Evolutionary conservation across 768 basidiomycete species (phyloP).

Genomic region (Rhizopogon rudus): DNA sequence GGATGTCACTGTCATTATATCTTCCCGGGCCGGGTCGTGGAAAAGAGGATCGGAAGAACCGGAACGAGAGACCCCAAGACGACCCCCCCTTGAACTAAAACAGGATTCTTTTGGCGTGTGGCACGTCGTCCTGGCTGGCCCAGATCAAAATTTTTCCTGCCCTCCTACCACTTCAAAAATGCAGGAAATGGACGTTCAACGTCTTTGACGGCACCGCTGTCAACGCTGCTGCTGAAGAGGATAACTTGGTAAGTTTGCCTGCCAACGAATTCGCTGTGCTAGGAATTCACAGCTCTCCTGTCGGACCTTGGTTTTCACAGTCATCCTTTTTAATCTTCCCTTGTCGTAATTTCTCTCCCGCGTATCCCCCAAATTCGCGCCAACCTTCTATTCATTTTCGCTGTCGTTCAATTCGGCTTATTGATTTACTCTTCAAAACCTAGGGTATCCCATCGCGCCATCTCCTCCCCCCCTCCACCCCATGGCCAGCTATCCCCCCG

Average conservation of each 20-base stretch:
- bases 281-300: too few relatives aligned
- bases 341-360: slow-evolving; percentile 7
- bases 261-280: background rate
- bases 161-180: background rate
- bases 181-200: background rate
- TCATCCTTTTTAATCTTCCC: slow-evolving; percentile 11
- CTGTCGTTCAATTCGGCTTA: background rate
- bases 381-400: background rate
- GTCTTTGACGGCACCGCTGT: background rate
- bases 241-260: too few relatives aligned
- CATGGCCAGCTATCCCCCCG: slow-evolving; percentile 69
- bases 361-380: background rate
- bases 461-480: background rate
- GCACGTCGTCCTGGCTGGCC: background rate
- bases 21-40: background rate
- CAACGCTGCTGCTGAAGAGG: background rate
- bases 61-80: background rate
- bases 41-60: background rate
- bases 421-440: background rate
- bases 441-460: background rate
- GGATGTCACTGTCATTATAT: too few relatives aligned
- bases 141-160: background rate
- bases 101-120: background rate
- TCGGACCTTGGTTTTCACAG: slow-evolving; percentile 6
- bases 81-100: background rate